Evolutionary conservation across 225 moss, liverwort and hornwort genomes (phyloP).

Genomic region (Sphagnum tenellum): DNA sequence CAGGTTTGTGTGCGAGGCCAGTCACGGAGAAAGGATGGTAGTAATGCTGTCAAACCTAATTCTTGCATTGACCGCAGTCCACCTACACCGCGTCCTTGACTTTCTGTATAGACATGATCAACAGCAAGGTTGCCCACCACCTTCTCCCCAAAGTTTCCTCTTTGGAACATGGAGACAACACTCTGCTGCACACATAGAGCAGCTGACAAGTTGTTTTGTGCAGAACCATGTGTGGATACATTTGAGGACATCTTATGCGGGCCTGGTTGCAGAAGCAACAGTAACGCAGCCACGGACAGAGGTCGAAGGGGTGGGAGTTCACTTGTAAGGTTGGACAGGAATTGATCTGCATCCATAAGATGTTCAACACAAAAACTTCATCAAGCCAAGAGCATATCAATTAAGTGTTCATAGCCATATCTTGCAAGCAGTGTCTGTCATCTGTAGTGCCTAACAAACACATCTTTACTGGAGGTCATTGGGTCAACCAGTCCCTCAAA

Average conservation of each 20-base stretch:
- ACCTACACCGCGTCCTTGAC: conserved; percentile 52
- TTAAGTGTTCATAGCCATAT: too few species aligned
- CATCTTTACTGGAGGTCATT: too few species aligned
- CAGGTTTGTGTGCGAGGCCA: conserved; percentile 96
- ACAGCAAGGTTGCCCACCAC: conserved; percentile 74
- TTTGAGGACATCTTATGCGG: conserved; percentile 44
- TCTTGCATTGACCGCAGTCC: conserved; percentile 70
- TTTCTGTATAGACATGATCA: conserved; percentile 84
- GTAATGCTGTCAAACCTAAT: conserved; percentile 74
- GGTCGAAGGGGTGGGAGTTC: conserved; percentile 93
- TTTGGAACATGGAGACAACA: conserved; percentile 41
- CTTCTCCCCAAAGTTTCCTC: conserved; percentile 44
- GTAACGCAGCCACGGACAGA: conserved; percentile 72
- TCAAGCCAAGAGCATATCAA: too few species aligned
- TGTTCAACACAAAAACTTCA: too few species aligned
- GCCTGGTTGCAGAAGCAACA: conserved; percentile 84
- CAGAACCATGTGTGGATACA: conserved; percentile 19
- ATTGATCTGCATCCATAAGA: conserved; percentile 49
- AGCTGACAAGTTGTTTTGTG: conserved; percentile 27
- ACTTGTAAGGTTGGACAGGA: conserved; percentile 76
- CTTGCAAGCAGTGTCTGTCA: too few species aligned
- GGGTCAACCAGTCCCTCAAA: too few species aligned
- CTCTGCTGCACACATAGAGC: conserved; percentile 45
- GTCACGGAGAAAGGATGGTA: conserved; percentile 91
- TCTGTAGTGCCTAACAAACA: too few species aligned